These are phyloP conservation scores for Aristolochia fimbriata DNA, from an alignment of 164 flowering plant species.

Conservation along the genomic window DNA sequence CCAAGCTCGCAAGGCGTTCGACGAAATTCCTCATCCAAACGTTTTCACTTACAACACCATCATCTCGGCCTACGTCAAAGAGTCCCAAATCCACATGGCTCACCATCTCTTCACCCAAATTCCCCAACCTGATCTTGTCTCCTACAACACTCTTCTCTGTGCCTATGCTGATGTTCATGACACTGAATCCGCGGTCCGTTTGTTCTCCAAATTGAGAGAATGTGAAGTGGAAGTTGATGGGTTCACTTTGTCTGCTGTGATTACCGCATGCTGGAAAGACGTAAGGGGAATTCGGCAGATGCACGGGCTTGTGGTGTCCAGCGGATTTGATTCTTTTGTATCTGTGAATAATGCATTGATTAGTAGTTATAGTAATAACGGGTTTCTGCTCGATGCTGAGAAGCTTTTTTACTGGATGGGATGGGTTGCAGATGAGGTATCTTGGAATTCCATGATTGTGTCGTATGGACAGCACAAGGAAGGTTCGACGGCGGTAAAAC, in stretches of 20 bases:
- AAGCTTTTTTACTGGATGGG: constrained; percentile 44
- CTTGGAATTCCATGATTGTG: constrained; percentile 89
- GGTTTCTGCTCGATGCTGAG: constrained; percentile 43
- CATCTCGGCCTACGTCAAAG: constrained; percentile 54
- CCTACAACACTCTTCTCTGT: constrained; percentile 72
- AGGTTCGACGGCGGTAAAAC: constrained; percentile 41
- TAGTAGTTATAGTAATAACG: constrained; percentile 48
- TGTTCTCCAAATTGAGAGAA: constrained; percentile 42
- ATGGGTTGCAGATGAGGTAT: constrained; percentile 54
- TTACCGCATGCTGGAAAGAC: constrained; percentile 38
- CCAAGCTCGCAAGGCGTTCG: constrained; percentile 46
- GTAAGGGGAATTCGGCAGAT: constrained; percentile 31
- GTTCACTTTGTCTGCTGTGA: constrained; percentile 52
- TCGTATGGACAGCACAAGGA: constrained; percentile 63
- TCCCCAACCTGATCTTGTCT: constrained; percentile 67
- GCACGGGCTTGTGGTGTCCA: constrained; percentile 36
- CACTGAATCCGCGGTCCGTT: constrained; percentile 17
- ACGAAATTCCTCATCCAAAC: constrained; percentile 39
- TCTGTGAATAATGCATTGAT: constrained; percentile 60
- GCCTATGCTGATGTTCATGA: constrained; percentile 56
- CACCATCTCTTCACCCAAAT: constrained; percentile 59
- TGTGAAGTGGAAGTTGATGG: constrained; percentile 53
- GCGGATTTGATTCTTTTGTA: constrained; percentile 47
- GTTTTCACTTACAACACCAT: constrained; percentile 74
- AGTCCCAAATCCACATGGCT: constrained; percentile 36